Evolutionary conservation across 225 moss, liverwort and hornwort genomes (phyloP), one percentile per base, ranked within the genome.

Genomic region (Ulota crispa): DNA sequence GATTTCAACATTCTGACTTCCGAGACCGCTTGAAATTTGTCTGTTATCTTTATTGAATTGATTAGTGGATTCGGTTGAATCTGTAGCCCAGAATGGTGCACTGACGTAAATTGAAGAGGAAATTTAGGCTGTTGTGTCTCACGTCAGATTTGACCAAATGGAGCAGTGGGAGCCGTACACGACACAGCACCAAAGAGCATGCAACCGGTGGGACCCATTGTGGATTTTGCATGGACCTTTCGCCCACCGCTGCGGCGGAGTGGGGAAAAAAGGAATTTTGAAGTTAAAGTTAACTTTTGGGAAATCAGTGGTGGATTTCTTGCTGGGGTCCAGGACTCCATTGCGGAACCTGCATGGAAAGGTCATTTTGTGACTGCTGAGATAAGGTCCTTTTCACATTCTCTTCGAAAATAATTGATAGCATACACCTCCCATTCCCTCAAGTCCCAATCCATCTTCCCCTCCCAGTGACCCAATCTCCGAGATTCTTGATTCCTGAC

Each of bases 191-290:
- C 42, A 43, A 64, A 32, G 77, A 64, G 77, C 64, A 54, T 55
- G 41, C 42, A 55, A 43, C 82, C 55, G 61, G 82, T 79, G 86
- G 68, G 57, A 18, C n/a, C 32, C n/a, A 5, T 2, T 50, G 13
- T 61, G 68, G 68, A 85, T 73, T 77, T 82, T 21, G 68, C 28
- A 45, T 31, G 79, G 24, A 55, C 65, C 57, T 56, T 78, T 45
- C 32, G 32, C 27, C 69, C 52, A 2, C 1, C 52, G 18, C 43
- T 24, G 65, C 59, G 59, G 68, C 70, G 70, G 26, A 85, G 30
- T 68, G 53, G 68, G 68, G 7, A 1, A 26, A 78, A 13, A 45
- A 47, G 26, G 37, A 7, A 21, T 32, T 30, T 66, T 4, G 20
- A 39, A 6, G 50, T 34, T 32, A 32, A 32, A 4, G 2, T 32